A percentile compares a stretch with the other conserved stretches of the same genome.
These are phyloP conservation scores for Lactarius sanguifluus DNA, from an alignment of 768 basidiomycete genomes.

Conservation along the genomic window DNA sequence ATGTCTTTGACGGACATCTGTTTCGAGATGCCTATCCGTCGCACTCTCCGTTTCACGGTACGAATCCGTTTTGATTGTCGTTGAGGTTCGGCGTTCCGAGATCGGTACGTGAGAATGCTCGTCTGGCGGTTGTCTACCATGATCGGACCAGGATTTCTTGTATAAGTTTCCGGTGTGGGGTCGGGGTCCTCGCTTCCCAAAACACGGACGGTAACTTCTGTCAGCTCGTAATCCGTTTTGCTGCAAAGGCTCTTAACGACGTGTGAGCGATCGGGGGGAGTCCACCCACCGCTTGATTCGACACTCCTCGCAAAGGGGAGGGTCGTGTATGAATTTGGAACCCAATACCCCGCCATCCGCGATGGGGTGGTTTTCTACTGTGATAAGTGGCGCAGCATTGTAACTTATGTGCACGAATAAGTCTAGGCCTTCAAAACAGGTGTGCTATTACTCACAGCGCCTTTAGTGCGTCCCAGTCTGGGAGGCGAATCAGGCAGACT, in stretches of 20 bases:
- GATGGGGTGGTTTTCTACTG: constrained; percentile 18
- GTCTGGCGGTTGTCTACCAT: constrained; percentile 27
- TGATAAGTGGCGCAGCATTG: constrained; percentile 25
- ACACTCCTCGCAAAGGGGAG: constrained; percentile 27
- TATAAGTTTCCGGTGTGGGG: constrained; percentile 34
- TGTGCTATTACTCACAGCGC: constrained; percentile 48
- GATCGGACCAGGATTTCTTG: constrained; percentile 30
- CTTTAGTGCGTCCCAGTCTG: constrained; percentile 64
- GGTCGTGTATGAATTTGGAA: constrained; percentile 35
- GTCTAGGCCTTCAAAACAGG: background rate
- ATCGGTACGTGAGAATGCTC: constrained; percentile 38
- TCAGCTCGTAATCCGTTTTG: constrained; percentile 55
- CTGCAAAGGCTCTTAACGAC: constrained; percentile 35
- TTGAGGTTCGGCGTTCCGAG: constrained; percentile 41
- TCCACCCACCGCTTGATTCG: constrained; percentile 28
- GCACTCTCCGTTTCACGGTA: constrained; percentile 51
- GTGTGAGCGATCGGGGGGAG: constrained; percentile 8
- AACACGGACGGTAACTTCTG: constrained; percentile 62
- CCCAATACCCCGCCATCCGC: constrained; percentile 22
- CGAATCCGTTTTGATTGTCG: constrained; percentile 75
- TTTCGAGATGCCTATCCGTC: constrained; percentile 58
- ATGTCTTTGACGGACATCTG: constrained; percentile 74
- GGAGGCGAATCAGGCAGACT: constrained; percentile 54
- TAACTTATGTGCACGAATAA: constrained; percentile 21
- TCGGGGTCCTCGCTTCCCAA: constrained; percentile 37